These are phyloP conservation scores for Vaucheria bursata DNA, from an alignment of 352 stramenopile genomes.

Conservation along the genomic window DNA sequence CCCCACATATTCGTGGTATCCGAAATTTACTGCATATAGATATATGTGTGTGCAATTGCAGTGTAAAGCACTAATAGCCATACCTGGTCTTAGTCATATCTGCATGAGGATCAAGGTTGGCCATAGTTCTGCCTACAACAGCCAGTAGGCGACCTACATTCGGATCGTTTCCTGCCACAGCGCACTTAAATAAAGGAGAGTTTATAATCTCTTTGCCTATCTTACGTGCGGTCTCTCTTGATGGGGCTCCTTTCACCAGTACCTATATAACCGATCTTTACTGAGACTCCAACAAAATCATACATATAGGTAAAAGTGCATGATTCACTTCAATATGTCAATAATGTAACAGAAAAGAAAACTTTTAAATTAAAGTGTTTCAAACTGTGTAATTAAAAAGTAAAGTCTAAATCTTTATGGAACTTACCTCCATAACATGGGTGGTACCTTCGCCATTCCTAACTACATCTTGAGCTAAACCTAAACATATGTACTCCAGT, in stretches of 20 bases:
- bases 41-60: not conserved
- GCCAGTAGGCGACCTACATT: constrained; percentile 93
- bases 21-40: too few relatives aligned
- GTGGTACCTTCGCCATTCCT: constrained; percentile 94
- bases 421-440: constrained; percentile 81
- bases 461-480: constrained; percentile 91
- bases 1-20: too few relatives aligned
- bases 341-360: constrained; percentile 4
- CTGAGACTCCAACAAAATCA: too few relatives aligned
- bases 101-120: constrained; percentile 50
- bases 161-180: constrained; percentile 92
- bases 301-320: too few relatives aligned
- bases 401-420: not conserved
- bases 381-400: not conserved
- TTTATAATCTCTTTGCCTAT: constrained; percentile 83
- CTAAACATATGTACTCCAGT: constrained; percentile 78
- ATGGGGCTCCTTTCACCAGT: constrained; percentile 69
- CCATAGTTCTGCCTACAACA: constrained; percentile 75
- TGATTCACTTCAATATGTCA: too few relatives aligned
- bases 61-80: not conserved
- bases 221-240: constrained; percentile 64
- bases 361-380: not conserved
- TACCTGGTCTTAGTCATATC: constrained; percentile 64
- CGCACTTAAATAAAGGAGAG: constrained; percentile 93
- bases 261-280: too few relatives aligned